A percentile compares a stretch with the other conserved stretches of the same genome.
phyloP scores from a whole-genome alignment of 306 rosid species.

The Prunus campanulata region DNA sequence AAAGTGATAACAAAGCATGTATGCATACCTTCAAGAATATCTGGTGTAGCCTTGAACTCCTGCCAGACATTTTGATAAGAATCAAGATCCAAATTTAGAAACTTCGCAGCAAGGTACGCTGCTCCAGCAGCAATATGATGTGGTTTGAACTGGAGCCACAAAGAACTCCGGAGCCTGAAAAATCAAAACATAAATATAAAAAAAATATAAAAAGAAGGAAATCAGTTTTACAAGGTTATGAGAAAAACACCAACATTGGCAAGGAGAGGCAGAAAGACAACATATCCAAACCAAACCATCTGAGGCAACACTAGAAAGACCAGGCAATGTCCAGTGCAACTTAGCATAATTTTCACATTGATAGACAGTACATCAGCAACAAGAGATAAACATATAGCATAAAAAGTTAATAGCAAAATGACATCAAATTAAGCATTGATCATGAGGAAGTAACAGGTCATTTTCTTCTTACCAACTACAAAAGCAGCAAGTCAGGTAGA shows the following conservation, averaged over 20 bases:
- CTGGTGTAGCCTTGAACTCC: conserved; percentile 87
- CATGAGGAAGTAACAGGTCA: conserved; percentile 50
- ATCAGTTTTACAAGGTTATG: conserved; percentile 14
- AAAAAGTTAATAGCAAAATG: conserved; percentile 27
- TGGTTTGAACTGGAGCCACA: conserved; percentile 98
- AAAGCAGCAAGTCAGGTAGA: conserved; percentile 99
- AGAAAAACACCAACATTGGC: conserved; percentile 17
- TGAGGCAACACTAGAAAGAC: conserved; percentile 44
- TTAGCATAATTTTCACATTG: conserved; percentile 54
- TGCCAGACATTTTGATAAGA: conserved; percentile 72
- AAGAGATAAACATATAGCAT: conserved; percentile 28
- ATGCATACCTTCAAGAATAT: conserved; percentile 77
- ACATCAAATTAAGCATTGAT: conserved; percentile 41
- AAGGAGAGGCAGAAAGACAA: conserved; percentile 26
- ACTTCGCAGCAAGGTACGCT: conserved; percentile 81
- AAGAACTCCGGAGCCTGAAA: conserved; percentile 94
- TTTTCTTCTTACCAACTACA: conserved; percentile 90
- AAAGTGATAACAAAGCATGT: neutral
- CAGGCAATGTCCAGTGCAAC: conserved; percentile 46
- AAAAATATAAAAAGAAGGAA: neutral
- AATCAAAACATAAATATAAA: neutral
- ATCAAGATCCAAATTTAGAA: conserved; percentile 72
- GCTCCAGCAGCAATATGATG: conserved; percentile 99
- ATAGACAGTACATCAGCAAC: conserved; percentile 48
- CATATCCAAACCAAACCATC: conserved; percentile 65